Percentiles rank a stretch among this genome's conserved stretches.
phyloP scores from a whole-genome alignment of 257 asterid genomes.

The Scutellaria baicalensis region DNA sequence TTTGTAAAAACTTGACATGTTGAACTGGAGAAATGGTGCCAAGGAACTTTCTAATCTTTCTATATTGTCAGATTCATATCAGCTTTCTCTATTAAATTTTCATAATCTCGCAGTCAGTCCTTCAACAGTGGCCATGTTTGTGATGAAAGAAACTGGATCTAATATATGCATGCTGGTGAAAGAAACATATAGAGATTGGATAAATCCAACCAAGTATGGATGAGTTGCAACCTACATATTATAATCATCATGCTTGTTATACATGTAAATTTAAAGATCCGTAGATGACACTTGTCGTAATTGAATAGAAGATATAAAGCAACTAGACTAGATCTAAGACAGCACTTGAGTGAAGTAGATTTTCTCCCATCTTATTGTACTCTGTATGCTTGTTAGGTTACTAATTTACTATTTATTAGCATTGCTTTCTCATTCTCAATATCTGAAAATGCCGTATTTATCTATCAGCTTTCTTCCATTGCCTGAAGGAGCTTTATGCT shows the following conservation, averaged over 20 bases:
- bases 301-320: too few relatives aligned
- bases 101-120: neutral
- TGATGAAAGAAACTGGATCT: neutral
- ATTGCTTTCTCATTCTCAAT: neutral
- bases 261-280: too few relatives aligned
- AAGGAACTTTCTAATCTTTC: neutral
- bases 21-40: neutral
- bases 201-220: neutral
- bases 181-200: neutral
- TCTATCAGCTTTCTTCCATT: conserved; percentile 65
- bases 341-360: neutral
- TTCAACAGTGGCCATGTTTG: neutral
- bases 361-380: neutral
- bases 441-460: conserved; percentile 11
- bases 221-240: neutral
- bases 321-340: too few relatives aligned
- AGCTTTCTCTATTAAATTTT: neutral
- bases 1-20: neutral
- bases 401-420: neutral
- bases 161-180: neutral
- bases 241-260: too few relatives aligned
- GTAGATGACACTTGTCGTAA: too few relatives aligned
- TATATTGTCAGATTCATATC: neutral
- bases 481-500: conserved; percentile 72
- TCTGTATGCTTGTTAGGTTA: neutral